Base-by-base conservation (phyloP, 768 basidiomycete species). In the Boletus pseudopeckii region DNA sequence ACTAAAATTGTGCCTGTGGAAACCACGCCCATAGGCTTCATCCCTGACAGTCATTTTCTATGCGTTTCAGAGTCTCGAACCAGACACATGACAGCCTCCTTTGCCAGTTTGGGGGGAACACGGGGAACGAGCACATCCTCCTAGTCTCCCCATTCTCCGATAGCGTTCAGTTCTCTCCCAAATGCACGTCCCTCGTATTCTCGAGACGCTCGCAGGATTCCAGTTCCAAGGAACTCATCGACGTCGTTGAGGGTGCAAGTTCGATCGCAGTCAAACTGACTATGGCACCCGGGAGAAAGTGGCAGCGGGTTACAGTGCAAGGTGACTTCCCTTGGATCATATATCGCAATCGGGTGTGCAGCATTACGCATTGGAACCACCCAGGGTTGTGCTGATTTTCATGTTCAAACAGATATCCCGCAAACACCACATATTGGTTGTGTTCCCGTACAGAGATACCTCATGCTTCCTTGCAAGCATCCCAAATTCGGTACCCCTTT, bases 401-500 rank as follows among this genome's bases (percentile, higher is more conserved):
- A 13, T 48, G 33, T 51, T 32, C 7, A 14, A 49, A n/a, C 54
- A 87, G 85, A 59, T 79, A 7, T 72, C 77, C 9, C 71, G 70
- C 49, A 74, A 71, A 43, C 74, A 76, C 44, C 71, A 76, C 50
- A 72, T 70, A 51, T 58, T 92, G 15, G 60, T 83, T 5, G 74
- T 92, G 20, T 65, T 92, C 32, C 80, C 81, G n/a, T 75, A 72
- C 41, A 76, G 91, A 52, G 73, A 82, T 50, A 64, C 84, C 48
- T 73, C 79, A 6, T 77, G 80, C 2, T 93, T 81, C 60, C 64
- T 84, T 48, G 73, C 78, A 11, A 70, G 80, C 32, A 73, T 96
- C 44, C 86, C 91, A 3, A 86, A 93, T 67, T 64, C 72, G 3
- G 71, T 81, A 0, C 78, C 85, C 7, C 71, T 96, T 28, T 90